These are phyloP conservation scores for Metschnikowia gelsemii DNA, from an alignment of 805 yeast genomes.

Conservation along the genomic window DNA sequence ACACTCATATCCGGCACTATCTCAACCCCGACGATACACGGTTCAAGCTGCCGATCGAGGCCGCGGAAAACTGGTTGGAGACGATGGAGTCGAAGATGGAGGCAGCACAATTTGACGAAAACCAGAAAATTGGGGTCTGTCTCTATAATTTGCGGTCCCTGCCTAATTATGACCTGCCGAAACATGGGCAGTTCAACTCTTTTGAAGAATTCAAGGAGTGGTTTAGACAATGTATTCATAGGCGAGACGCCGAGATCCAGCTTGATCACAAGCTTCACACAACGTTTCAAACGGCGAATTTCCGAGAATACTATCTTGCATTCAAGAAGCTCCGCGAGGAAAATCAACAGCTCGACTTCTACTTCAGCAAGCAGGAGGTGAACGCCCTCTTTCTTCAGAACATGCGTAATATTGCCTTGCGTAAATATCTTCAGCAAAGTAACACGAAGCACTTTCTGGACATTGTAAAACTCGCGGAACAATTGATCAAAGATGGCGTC, in stretches of 20 bases:
- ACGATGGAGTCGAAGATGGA: background rate
- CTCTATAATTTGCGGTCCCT: slow-evolving; percentile 3
- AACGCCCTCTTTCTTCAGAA: slow-evolving; percentile 1
- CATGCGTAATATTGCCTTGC: slow-evolving; percentile 5
- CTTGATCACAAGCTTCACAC: slow-evolving; percentile 1
- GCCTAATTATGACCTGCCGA: slow-evolving; percentile 6
- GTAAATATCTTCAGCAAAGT: slow-evolving; percentile 4
- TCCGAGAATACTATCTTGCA: slow-evolving; percentile 3
- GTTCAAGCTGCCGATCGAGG: slow-evolving; percentile 5
- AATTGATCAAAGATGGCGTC: slow-evolving; percentile 4
- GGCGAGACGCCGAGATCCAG: background rate
- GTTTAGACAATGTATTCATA: slow-evolving; percentile 3
- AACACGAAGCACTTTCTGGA: slow-evolving; percentile 1
- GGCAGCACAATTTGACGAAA: background rate
- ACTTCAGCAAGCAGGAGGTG: slow-evolving; percentile 4
- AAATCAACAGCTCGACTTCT: slow-evolving; percentile 6
- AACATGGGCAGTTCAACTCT: slow-evolving; percentile 8
- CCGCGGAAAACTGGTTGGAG: slow-evolving; percentile 8
- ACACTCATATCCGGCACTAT: background rate
- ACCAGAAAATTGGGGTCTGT: slow-evolving; percentile 6
- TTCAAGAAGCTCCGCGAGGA: slow-evolving; percentile 9
- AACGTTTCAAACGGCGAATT: slow-evolving; percentile 3
- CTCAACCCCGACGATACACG: slow-evolving; percentile 2
- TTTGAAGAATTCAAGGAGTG: slow-evolving; percentile 7
- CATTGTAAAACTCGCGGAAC: slow-evolving; percentile 1